Evolutionary conservation across 768 basidiomycete species (phyloP), one percentile per base, ranked within the genome.

Genomic region (Rhodotorula diobovata): DNA sequence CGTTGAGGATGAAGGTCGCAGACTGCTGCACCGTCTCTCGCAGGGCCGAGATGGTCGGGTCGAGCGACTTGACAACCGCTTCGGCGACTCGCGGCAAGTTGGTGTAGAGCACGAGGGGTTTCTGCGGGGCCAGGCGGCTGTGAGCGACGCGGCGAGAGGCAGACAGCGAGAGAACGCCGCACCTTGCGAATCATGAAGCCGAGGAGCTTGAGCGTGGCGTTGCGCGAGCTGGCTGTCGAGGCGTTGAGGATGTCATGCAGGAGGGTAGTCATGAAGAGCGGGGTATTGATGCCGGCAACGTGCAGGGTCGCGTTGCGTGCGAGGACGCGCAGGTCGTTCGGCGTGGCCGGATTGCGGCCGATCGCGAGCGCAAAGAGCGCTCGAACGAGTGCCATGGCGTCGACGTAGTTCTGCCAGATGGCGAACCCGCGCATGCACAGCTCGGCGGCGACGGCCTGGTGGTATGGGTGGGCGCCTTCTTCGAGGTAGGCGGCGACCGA

Each of bases 31-130:
- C 89, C 1, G 91, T 90, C 35, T 97, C 93, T 15, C 83, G 76
- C 74, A 85, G 10, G 85, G 80, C 0, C 83, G 90, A 54, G 84
- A 87, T 79, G 63, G 91, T 94, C 25, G 96, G 96, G 81, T 99
- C 95, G 66, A 99, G 83, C 0, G 93, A 96, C 79, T 93, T 94
- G 28, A 98, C 93, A 1, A 98, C 93, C 2, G 94, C 93, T 79
- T 98, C 96, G 80, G 93, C 89, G 56, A 97, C 82, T 53, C 88
- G 85, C 0, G 94, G 89, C 37, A 98, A 82, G 75, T 89, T 90
- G 7, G 90, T 86, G 74, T 91, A 89, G 54, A 98, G 82, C 15
- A 95, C 87, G 37, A 90, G 82, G 2, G 94, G 93, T 76, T 90
- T 88, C 90, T 93, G 59, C n/a, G 48, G 6, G 18, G n/a, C 16